A percentile compares a stretch with the other conserved stretches of the same genome.
phyloP scores from a whole-genome alignment of 2,329 filamentous ascomycete genomes.

The Ophiognomonia clavigignenti-juglandacearum region DNA sequence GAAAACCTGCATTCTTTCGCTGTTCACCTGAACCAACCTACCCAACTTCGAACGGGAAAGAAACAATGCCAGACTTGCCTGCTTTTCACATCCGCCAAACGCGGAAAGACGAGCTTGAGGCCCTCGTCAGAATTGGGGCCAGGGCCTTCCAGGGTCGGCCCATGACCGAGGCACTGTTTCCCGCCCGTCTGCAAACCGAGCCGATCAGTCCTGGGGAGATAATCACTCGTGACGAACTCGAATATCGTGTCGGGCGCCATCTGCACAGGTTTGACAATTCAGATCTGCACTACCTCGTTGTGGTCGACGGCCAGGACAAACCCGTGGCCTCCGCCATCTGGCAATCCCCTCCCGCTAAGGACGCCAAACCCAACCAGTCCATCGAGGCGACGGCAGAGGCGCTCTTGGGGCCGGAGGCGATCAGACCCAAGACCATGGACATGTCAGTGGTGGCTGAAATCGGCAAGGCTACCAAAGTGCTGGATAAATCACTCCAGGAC shows the following conservation, averaged over 20 bases:
- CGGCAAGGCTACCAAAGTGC: background rate
- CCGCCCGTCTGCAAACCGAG: background rate
- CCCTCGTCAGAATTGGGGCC: background rate
- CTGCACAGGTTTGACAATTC: background rate
- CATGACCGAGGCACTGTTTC: slow-evolving; percentile 10
- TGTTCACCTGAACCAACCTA: too few relatives aligned
- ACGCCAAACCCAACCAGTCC: background rate
- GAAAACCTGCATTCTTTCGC: too few relatives aligned
- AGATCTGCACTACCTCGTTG: slow-evolving; percentile 8
- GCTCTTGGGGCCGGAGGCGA: background rate
- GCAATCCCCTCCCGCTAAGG: background rate
- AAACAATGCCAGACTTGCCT: too few relatives aligned
- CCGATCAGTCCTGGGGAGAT: too few relatives aligned
- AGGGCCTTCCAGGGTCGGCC: slow-evolving; percentile 6
- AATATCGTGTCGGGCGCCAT: background rate
- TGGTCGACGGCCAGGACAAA: background rate
- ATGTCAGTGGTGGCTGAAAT: background rate
- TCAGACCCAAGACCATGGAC: background rate
- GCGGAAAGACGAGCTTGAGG: background rate
- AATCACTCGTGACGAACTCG: too few relatives aligned
- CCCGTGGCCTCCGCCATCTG: background rate
- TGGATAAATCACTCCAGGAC: slow-evolving; percentile 1
- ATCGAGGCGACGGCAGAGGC: background rate
- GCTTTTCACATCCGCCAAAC: background rate
- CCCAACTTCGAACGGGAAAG: too few relatives aligned